Percentiles rank a stretch among this genome's conserved stretches.
Evolutionary conservation across 2,329 filamentous ascomycete species (phyloP).

Genomic region (Colletotrichum chlorophyti): DNA sequence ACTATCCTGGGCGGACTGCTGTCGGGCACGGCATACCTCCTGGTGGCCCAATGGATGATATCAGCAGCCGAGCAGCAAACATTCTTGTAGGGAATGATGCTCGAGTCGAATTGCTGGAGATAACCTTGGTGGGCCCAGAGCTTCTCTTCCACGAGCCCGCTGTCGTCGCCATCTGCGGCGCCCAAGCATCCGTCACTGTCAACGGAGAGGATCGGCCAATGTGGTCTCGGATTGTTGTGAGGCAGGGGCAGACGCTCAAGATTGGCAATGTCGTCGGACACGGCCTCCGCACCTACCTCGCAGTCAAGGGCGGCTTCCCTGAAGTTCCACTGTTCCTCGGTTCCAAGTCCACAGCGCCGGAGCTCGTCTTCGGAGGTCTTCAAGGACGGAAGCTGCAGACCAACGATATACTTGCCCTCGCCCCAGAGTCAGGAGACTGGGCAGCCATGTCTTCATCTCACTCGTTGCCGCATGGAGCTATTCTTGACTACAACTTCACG

Average conservation of each 20-base stretch:
- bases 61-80: constrained; percentile 66
- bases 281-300: constrained; percentile 65
- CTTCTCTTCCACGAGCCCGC: background rate
- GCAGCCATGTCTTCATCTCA: background rate
- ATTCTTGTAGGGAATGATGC: constrained; percentile 62
- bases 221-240: background rate
- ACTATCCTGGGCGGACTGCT: constrained; percentile 61
- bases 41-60: constrained; percentile 66
- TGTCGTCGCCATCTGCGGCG: constrained; percentile 2
- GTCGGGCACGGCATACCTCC: constrained; percentile 66
- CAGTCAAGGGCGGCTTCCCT: constrained; percentile 49
- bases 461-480: background rate
- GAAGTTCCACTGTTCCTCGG: constrained; percentile 63
- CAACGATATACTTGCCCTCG: constrained; percentile 57
- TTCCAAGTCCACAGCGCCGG: constrained; percentile 64
- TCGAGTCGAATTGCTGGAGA: constrained; percentile 60
- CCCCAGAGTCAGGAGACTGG: constrained; percentile 31
- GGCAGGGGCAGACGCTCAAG: background rate
- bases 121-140: background rate
- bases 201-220: background rate
- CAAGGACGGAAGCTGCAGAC: constrained; percentile 62
- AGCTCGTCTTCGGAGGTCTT: constrained; percentile 64
- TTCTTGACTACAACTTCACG: constrained; percentile 21
- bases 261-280: constrained; percentile 54
- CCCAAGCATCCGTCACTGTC: background rate